Evolutionary conservation across 352 stramenopile genomes (phyloP), one percentile per base, ranked within the genome.

Genomic region (Globisporangium mamillatum): DNA sequence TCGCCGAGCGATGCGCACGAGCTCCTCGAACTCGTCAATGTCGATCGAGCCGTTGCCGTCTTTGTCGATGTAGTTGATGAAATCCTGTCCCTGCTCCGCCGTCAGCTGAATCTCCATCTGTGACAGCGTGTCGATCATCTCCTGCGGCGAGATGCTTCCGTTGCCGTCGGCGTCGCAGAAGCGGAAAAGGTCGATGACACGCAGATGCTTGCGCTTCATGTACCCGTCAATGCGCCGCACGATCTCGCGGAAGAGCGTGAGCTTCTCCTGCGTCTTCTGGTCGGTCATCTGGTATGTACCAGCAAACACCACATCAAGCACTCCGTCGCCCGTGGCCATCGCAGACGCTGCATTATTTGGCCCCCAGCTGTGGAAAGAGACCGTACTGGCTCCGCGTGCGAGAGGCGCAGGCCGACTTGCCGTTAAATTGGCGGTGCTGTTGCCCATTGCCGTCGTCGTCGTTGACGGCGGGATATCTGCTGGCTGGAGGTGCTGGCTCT

Each of bases 71-170:
- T 92, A 80, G 18, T 78, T 75, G 68, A 94, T 88, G 48, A 94
- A 92, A 14, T 84, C 82, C 24, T 82, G 68, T 0, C 75, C 84
- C 74, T 94, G 82, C 54, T 88, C 75, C 2, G 80, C 56, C 25
- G 82, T 81, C 16, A 94, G 75, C 60, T 92, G 85, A 61, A 93
- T 94, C 63, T 94, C 85, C 84, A 94, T 92, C 61, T 93, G 85
- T 18, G 84, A 87, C 4, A 95, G 71, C 63, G 86, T 92, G 63
- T 93, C 85, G 66, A 94, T 84, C 84, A 94, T 90, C 53, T 94
- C 86, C 63, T 87, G 69, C 2, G 82, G 77, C 29, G 86, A 93
- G 63, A 94, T 94, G 52, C 81, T 91, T 8, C 82, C 84, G 46
- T 91, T 93, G 52, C 83, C 79, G 54, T 95, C 86, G 1, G 84